Evolutionary conservation across 768 basidiomycete species (phyloP).

Genomic region (Phanerochaete sordida): DNA sequence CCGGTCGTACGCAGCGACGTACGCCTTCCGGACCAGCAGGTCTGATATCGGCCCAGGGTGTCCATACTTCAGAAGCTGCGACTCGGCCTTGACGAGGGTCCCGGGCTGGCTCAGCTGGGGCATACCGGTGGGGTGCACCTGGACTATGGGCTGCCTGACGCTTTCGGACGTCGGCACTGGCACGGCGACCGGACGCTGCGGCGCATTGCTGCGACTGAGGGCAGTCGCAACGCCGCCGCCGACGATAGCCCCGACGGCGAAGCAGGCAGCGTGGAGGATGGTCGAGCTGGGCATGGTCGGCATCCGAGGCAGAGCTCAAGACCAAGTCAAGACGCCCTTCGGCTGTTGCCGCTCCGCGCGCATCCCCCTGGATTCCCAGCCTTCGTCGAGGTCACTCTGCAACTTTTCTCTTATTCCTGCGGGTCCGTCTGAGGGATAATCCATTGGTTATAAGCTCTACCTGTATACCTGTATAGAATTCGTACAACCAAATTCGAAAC

Average conservation of each 20-base stretch:
- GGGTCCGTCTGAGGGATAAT: background rate
- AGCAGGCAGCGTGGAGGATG: slow-evolving; percentile 64
- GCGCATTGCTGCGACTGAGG: slow-evolving; percentile 29
- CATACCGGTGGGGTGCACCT: slow-evolving; percentile 42
- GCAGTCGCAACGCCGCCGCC: slow-evolving; percentile 71
- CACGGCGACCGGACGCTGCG: slow-evolving; percentile 12
- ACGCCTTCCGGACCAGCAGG: slow-evolving; percentile 73
- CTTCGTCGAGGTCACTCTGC: no score
- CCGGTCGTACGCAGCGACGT: slow-evolving; percentile 88
- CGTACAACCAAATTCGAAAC: slow-evolving; percentile 22
- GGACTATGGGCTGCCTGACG: slow-evolving; percentile 38
- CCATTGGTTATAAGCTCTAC: slow-evolving; percentile 11
- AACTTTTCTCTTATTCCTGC: no score
- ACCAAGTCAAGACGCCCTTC: background rate
- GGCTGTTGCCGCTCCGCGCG: background rate
- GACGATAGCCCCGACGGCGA: slow-evolving; percentile 78
- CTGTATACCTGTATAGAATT: slow-evolving; percentile 20
- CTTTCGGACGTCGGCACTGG: slow-evolving; percentile 11
- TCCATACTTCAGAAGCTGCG: slow-evolving; percentile 67
- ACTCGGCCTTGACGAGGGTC: slow-evolving; percentile 19
- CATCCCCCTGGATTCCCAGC: no score
- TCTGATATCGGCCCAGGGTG: slow-evolving; percentile 87
- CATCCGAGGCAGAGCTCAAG: background rate
- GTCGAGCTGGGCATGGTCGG: slow-evolving; percentile 41
- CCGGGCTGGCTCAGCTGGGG: slow-evolving; percentile 37